Percentiles rank a stretch among this genome's conserved stretches.
phyloP scores from a whole-genome alignment of 768 basidiomycete species.

The Neoboletus brunneissimus region DNA sequence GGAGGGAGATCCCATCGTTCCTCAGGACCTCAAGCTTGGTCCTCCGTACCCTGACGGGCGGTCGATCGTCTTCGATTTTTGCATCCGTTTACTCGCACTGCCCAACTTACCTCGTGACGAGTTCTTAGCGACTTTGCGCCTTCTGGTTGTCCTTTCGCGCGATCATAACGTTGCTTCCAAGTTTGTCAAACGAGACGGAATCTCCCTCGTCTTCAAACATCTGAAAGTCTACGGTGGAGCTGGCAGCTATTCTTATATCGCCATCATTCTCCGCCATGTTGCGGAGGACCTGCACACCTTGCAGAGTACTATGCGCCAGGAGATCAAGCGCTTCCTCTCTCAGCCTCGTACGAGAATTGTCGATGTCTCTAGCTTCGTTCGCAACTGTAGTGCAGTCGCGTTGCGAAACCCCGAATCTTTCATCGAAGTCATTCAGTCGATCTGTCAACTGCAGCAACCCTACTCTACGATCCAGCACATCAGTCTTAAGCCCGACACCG shows the following conservation, averaged over 20 bases:
- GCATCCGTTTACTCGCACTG: conserved; percentile 64
- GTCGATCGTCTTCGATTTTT: conserved; percentile 69
- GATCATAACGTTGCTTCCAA: conserved; percentile 60
- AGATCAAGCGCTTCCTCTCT: conserved; percentile 77
- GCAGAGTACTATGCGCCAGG: conserved; percentile 72
- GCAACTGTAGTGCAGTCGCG: conserved; percentile 73
- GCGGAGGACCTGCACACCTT: conserved; percentile 74
- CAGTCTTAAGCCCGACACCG: conserved; percentile 46
- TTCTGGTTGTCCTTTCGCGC: conserved; percentile 82
- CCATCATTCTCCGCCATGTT: conserved; percentile 87
- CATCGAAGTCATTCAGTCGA: conserved; percentile 63
- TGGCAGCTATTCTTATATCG: conserved; percentile 79
- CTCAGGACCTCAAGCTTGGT: conserved; percentile 54
- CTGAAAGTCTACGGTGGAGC: conserved; percentile 55
- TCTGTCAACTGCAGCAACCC: conserved; percentile 72
- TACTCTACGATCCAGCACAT: conserved; percentile 57
- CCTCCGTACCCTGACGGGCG: conserved; percentile 62
- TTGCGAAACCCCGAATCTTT: conserved; percentile 78
- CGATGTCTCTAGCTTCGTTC: conserved; percentile 72
- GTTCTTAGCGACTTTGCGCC: conserved; percentile 73
- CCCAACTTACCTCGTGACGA: conserved; percentile 74
- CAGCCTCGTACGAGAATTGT: conserved; percentile 66
- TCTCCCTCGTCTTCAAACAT: conserved; percentile 61
- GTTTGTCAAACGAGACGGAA: conserved; percentile 67
- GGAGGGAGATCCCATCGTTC: conserved; percentile 60